Percentiles rank a stretch among this genome's conserved stretches.
Conservation (phyloP, 805 yeast genomes). For the Saturnispora dispora region DNA sequence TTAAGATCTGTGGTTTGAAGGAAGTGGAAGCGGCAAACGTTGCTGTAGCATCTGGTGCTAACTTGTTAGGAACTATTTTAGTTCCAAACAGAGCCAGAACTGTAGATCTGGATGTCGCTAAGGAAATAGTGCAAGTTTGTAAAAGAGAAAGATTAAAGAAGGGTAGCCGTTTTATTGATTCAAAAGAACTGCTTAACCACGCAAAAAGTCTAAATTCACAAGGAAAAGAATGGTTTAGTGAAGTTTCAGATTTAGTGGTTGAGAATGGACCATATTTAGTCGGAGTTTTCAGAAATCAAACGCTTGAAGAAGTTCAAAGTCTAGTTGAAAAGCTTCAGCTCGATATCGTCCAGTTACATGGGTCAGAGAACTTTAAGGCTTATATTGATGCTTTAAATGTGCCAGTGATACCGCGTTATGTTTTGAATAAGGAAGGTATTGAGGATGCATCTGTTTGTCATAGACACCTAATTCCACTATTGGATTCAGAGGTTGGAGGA, state of each 20-base stretch:
- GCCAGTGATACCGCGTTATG: conserved; percentile 69
- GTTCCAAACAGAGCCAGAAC: conserved; percentile 80
- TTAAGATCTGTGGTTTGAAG: conserved; percentile 80
- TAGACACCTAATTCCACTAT: conserved; percentile 47
- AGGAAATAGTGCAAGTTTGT: conserved; percentile 31
- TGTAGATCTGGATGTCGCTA: conserved; percentile 39
- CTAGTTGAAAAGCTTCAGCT: conserved; percentile 38
- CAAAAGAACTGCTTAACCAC: conserved; percentile 15
- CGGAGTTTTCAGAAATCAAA: conserved; percentile 86
- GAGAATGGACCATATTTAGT: conserved; percentile 59
- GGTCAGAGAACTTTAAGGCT: conserved; percentile 49
- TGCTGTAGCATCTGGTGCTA: conserved; percentile 68
- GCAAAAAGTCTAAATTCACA: conserved; percentile 12
- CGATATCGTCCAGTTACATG: conserved; percentile 87
- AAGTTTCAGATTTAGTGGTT: conserved; percentile 19
- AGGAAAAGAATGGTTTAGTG: conserved; percentile 29
- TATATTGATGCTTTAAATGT: conserved; percentile 30
- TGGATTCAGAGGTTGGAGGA: conserved; percentile 90
- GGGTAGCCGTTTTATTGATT: conserved; percentile 17
- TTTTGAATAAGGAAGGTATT: conserved; percentile 43
- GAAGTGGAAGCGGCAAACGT: conserved; percentile 56
- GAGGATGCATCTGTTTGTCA: conserved; percentile 18
- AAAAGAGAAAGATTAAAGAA: conserved; percentile 18
- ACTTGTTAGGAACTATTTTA: conserved; percentile 73
- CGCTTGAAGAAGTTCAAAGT: conserved; percentile 47